These are phyloP conservation scores for Blepharisma stoltei DNA, from an alignment of 73 alveolate genomes.

Conservation along the genomic window DNA sequence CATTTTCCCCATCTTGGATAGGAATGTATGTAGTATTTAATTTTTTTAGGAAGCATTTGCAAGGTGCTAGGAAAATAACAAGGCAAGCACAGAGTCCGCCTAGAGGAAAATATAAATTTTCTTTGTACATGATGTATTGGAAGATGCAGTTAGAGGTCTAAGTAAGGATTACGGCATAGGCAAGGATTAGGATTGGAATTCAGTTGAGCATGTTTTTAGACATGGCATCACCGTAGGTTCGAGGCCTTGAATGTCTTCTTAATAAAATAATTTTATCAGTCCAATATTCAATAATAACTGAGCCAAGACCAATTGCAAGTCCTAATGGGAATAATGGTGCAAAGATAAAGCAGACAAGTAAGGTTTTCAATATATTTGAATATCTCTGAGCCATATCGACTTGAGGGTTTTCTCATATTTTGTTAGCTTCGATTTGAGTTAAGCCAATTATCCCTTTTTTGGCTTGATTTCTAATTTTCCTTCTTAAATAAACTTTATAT, in stretches of 20 bases:
- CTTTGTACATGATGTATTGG: neutral
- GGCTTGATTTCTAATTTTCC: constrained; percentile 18
- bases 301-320: constrained; percentile 41
- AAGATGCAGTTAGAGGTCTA: neutral
- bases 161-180: neutral
- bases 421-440: constrained; percentile 47
- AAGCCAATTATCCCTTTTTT: constrained; percentile 32
- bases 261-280: constrained; percentile 48
- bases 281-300: constrained; percentile 56
- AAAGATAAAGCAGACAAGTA: constrained; percentile 48
- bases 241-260: constrained; percentile 51
- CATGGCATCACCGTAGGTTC: constrained; percentile 45
- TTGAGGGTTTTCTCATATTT: constrained; percentile 47
- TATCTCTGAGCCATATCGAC: constrained; percentile 57
- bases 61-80: neutral
- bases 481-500: constrained; percentile 26
- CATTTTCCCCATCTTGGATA: neutral
- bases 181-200: neutral
- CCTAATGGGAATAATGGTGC: constrained; percentile 57
- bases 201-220: constrained; percentile 30
- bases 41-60: neutral
- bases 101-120: neutral
- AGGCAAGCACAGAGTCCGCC: neutral
- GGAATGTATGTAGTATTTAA: neutral
- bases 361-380: constrained; percentile 40